A percentile compares a stretch with the other conserved stretches of the same genome.
These are phyloP conservation scores for Alloascoidea hylecoeti DNA, from an alignment of 805 yeast genomes.

Conservation along the genomic window DNA sequence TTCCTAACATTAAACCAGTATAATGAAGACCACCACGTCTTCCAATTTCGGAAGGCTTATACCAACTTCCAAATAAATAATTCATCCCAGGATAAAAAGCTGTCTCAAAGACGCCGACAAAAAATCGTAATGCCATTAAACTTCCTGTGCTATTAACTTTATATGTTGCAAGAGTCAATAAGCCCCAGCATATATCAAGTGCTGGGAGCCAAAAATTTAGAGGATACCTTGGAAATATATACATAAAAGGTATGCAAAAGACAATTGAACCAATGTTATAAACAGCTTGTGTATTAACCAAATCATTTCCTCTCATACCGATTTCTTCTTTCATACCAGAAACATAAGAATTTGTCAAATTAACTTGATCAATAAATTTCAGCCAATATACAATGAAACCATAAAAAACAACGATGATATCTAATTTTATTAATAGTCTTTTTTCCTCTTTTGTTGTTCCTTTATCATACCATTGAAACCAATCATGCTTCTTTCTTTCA, in stretches of 20 bases:
- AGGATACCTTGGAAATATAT: conserved; percentile 38
- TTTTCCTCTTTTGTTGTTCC: conserved; percentile 32
- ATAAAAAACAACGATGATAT: conserved; percentile 37
- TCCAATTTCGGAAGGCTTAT: conserved; percentile 38
- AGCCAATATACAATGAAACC: conserved; percentile 55
- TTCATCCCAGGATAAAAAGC: conserved; percentile 53
- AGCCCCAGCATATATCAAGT: conserved; percentile 55
- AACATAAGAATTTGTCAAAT: conserved; percentile 51
- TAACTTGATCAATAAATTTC: conserved; percentile 47
- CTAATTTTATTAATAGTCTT: conserved; percentile 35
- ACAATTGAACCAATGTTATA: conserved; percentile 45
- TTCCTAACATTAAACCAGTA: conserved; percentile 48
- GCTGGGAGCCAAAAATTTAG: conserved; percentile 36
- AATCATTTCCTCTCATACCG: conserved; percentile 45
- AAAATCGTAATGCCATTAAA: conserved; percentile 47
- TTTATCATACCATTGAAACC: conserved; percentile 43
- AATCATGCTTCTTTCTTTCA: conserved; percentile 19
- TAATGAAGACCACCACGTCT: conserved; percentile 52
- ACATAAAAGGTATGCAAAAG: conserved; percentile 50
- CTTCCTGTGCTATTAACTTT: conserved; percentile 32
- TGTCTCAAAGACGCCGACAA: conserved; percentile 58
- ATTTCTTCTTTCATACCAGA: conserved; percentile 45
- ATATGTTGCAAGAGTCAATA: conserved; percentile 44
- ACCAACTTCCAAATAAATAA: conserved; percentile 44
- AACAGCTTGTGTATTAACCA: conserved; percentile 40